Base-by-base conservation (phyloP, 306 rosid species). In the Trifolium pratense region DNA sequence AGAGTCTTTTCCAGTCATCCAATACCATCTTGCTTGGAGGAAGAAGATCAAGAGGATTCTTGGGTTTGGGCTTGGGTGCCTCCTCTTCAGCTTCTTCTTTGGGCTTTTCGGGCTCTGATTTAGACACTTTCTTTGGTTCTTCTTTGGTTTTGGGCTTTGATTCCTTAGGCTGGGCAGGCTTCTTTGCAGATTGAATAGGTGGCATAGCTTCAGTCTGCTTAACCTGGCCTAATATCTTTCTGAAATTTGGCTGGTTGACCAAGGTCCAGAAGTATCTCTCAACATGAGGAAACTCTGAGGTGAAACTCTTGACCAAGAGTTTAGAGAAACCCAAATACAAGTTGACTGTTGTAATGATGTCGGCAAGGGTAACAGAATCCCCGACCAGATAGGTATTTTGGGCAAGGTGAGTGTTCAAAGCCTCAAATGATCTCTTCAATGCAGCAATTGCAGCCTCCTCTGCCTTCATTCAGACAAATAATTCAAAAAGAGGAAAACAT, bases 251-350 rank as follows among this genome's bases (percentile, higher is more conserved):
- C 74, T 91, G 96, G 74, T 93, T 86, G 77, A 93, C 94, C 90
- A 91, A 45, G 49, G 98, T 93, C 98, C 97, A 91, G 58, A 93
- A 93, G 86, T 91, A 88, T 78, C 98, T 85, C 79, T 93, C 98
- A 45, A 91, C 96, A 52, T 90, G 95, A 71, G 95, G 96, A 69
- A 90, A 92, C 85, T 88, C 96, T 5, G 92, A 84, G 66, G 98
- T 84, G 87, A 87, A 81, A 79, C 86, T 92, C 85, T 90, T 88
- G 1, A 89, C 76, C 62, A 88, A 25, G 45, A 87, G 13, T 4
- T 0, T 9, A 8, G 74, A 4, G 80, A 85, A 86, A 32, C 98
- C 96, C 0, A 15, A 0, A 20, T 14, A 71, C 82, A 92, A 78
- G 71, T 80, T 86, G 82, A 87, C 74, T 3, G 83, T 86, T 65